Percentiles rank a stretch among this genome's conserved stretches.
These are phyloP conservation scores for Penicillium glabrum DNA, from an alignment of 2,329 filamentous ascomycete species.

Conservation along the genomic window DNA sequence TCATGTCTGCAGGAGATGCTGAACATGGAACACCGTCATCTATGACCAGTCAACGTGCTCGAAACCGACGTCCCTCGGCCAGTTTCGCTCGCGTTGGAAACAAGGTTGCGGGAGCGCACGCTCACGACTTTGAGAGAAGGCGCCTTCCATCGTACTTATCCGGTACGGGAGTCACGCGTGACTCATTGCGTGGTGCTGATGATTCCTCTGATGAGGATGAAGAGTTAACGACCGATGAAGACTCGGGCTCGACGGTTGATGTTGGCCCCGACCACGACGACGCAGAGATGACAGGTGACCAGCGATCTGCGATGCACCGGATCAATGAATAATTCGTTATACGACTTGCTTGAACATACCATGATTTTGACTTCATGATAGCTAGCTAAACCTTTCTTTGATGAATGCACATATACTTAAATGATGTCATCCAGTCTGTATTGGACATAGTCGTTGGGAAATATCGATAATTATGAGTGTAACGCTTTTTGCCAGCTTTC, in stretches of 20 bases:
- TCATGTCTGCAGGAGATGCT: conserved; percentile 24
- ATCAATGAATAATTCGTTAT: conserved; percentile 5
- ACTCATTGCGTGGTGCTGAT: conserved; percentile 34
- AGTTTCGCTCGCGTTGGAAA: conserved; percentile 58
- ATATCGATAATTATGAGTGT: not conserved
- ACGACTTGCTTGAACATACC: not conserved
- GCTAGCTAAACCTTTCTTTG: not conserved
- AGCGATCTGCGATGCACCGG: conserved; percentile 4
- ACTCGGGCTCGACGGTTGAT: conserved; percentile 12
- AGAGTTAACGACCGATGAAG: conserved; percentile 32
- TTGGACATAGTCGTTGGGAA: not conserved
- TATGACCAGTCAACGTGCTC: conserved; percentile 25
- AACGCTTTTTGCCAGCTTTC: no score
- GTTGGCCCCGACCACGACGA: conserved; percentile 1
- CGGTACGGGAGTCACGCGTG: conserved; percentile 34
- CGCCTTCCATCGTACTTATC: conserved; percentile 52
- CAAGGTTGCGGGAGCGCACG: conserved; percentile 81
- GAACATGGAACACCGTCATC: conserved; percentile 28
- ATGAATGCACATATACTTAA: conserved; percentile 7
- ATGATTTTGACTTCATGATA: not conserved
- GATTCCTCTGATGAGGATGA: conserved; percentile 40
- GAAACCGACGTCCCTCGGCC: conserved; percentile 26
- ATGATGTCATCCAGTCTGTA: not conserved
- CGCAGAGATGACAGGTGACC: not conserved
- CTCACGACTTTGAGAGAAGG: conserved; percentile 87